Conservation (phyloP, 2,329 filamentous ascomycete species). For the Fusarium vanettenii region DNA sequence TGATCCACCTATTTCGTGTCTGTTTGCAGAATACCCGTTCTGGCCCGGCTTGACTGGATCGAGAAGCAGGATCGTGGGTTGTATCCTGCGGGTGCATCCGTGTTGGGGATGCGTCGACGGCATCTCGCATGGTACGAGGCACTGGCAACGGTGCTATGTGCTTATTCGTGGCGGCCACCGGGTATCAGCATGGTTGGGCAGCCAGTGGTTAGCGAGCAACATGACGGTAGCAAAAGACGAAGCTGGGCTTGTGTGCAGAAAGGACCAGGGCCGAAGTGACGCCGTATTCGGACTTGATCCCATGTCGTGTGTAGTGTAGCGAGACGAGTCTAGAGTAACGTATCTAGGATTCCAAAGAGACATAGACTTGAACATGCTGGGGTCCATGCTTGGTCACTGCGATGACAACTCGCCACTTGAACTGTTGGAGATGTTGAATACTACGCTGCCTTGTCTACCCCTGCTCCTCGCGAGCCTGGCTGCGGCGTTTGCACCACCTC, state of each 20-base stretch:
- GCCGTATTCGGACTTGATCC: conserved; percentile 34
- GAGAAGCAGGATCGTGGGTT: conserved; percentile 21
- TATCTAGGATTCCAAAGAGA: conserved; percentile 9
- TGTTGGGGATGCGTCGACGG: conserved; percentile 36
- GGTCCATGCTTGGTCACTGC: not conserved
- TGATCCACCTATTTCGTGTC: not conserved
- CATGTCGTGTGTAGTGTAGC: conserved; percentile 25
- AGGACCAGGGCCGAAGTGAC: conserved; percentile 33
- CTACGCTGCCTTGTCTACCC: not conserved
- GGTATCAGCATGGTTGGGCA: conserved; percentile 21
- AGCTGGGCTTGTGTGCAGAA: conserved; percentile 2
- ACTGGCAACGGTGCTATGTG: conserved; percentile 19
- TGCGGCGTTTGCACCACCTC: not conserved
- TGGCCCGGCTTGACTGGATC: conserved; percentile 15
- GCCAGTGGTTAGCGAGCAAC: conserved; percentile 21
- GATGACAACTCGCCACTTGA: not conserved
- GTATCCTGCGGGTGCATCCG: conserved; percentile 26
- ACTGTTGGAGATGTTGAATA: not conserved
- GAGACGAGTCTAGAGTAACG: conserved; percentile 14
- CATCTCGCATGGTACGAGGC: conserved; percentile 37
- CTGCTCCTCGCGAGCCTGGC: not conserved
- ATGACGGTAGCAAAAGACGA: not conserved
- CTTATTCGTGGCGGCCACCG: conserved; percentile 12
- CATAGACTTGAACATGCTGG: conserved; percentile 2
- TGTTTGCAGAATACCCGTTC: conserved; percentile 2